Percentiles rank a stretch among this genome's conserved stretches.
These are phyloP conservation scores for Begonia loranthoides DNA, from an alignment of 306 rosid species.

Conservation along the genomic window DNA sequence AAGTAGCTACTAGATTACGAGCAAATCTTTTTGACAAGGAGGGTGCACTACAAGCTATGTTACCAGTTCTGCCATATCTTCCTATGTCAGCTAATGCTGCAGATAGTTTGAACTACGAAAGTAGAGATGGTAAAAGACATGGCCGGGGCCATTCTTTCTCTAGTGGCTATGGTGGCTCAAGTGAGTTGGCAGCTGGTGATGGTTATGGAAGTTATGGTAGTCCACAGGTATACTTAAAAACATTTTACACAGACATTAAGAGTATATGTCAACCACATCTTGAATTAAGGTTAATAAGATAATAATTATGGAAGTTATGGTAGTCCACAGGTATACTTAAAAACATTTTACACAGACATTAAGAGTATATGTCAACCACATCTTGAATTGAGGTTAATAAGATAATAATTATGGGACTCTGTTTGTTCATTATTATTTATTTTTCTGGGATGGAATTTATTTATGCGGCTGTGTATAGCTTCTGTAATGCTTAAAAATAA, in stretches of 20 bases:
- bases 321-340: constrained; percentile 58
- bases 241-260: too few relatives aligned
- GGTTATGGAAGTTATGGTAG: constrained; percentile 75
- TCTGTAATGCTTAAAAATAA: too few relatives aligned
- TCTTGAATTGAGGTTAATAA: too few relatives aligned
- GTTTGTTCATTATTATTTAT: too few relatives aligned
- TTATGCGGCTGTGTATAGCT: too few relatives aligned
- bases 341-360: too few relatives aligned
- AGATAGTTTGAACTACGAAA: constrained; percentile 61
- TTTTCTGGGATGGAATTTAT: too few relatives aligned
- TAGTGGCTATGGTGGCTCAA: constrained; percentile 68
- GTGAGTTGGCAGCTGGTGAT: constrained; percentile 54
- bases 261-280: too few relatives aligned
- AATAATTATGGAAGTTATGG: constrained; percentile 86
- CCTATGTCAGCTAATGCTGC: constrained; percentile 62
- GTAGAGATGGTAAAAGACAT: constrained; percentile 73
- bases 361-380: too few relatives aligned
- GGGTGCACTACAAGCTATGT: constrained; percentile 60
- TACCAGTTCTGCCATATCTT: constrained; percentile 86
- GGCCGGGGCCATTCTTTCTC: constrained; percentile 83
- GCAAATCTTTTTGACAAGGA: constrained; percentile 93
- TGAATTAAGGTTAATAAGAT: too few relatives aligned
- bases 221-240: constrained; percentile 49
- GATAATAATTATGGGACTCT: too few relatives aligned
- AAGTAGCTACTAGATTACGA: constrained; percentile 74